A percentile compares a stretch with the other conserved stretches of the same genome.
Evolutionary conservation across 1,139 yeast genomes (phyloP).

Genomic region (Ogataea hybrid): DNA sequence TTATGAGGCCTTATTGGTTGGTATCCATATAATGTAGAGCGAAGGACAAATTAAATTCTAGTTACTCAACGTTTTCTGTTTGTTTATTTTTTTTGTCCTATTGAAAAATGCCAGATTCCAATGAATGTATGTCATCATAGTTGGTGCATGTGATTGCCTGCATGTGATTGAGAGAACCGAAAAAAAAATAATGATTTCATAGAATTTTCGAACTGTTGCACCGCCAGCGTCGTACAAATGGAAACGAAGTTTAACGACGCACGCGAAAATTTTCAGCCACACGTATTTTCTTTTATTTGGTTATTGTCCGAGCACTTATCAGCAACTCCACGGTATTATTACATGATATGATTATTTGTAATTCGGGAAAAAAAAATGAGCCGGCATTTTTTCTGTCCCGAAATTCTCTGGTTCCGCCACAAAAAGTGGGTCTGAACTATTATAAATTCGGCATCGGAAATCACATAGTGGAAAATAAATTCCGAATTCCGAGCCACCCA

Average conservation of each 20-base stretch:
- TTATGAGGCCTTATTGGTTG: neutral
- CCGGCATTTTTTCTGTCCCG: neutral
- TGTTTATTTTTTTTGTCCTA: neutral
- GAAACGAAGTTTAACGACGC: too few relatives aligned
- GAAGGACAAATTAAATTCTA: slow-evolving; percentile 4
- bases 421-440: neutral
- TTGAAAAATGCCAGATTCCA: neutral
- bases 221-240: too few relatives aligned
- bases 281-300: too few relatives aligned
- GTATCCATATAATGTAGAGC: neutral
- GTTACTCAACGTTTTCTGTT: slow-evolving; percentile 6
- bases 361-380: neutral
- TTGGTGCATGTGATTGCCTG: neutral
- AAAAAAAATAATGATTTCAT: too few relatives aligned
- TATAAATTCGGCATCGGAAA: neutral
- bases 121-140: too few relatives aligned
- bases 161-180: neutral
- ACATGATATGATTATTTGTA: too few relatives aligned
- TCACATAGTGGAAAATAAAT: neutral
- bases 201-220: too few relatives aligned
- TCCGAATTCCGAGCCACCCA: neutral
- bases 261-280: too few relatives aligned
- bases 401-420: neutral
- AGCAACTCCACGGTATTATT: too few relatives aligned
- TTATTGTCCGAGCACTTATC: too few relatives aligned